A percentile compares a stretch with the other conserved stretches of the same genome.
phyloP scores from a whole-genome alignment of 2,329 filamentous ascomycete genomes.

The Colletotrichum endophyticum region DNA sequence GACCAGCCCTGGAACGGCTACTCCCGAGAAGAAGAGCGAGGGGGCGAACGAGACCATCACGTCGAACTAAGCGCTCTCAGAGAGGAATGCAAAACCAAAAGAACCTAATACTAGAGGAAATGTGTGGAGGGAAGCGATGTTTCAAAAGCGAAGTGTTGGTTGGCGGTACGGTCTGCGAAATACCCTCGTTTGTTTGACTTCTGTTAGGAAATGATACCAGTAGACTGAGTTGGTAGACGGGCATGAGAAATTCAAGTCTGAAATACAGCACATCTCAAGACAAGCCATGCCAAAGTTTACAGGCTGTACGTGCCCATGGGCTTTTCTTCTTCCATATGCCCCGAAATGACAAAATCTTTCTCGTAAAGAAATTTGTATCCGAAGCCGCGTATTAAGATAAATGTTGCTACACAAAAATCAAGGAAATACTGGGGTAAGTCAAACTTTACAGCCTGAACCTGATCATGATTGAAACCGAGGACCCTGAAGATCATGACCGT shows the following conservation, averaged over 20 bases:
- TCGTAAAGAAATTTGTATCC: no score
- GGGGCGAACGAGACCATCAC: background rate
- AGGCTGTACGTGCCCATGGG: no score
- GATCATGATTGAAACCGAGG: background rate
- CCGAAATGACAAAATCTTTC: no score
- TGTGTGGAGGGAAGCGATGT: accelerated
- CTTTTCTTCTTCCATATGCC: no score
- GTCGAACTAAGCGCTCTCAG: background rate
- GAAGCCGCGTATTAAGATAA: no score
- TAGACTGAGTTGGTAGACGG: background rate
- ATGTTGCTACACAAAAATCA: no score
- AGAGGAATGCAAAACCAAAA: no score
- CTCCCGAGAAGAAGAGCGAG: slow-evolving; percentile 13
- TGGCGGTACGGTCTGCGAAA: background rate
- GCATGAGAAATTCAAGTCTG: no score
- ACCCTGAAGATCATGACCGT: background rate
- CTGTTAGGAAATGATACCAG: background rate
- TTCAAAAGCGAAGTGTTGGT: background rate
- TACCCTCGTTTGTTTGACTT: background rate
- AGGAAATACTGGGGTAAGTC: no score
- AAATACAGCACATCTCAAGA: no score
- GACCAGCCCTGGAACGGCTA: background rate
- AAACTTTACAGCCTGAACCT: background rate
- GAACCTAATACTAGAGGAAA: background rate
- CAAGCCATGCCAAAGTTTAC: no score